Evolutionary conservation across 176 grass and related monocot species (phyloP), one percentile per base, ranked within the genome.

Genomic region (Triticum turgidum): DNA sequence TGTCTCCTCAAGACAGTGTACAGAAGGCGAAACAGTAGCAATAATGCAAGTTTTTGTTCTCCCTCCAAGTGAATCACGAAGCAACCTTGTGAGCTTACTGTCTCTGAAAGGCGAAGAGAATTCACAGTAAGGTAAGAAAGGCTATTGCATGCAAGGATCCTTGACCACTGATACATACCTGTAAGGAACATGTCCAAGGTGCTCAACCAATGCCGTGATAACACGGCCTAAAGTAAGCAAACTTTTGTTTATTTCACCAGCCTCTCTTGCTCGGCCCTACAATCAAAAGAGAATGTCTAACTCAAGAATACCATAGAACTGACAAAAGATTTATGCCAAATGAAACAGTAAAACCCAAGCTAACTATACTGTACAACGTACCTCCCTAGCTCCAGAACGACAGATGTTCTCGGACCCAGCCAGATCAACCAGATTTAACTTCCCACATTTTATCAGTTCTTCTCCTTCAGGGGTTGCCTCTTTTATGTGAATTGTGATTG

Each of bases 41-140:
- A 99, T 99, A 80, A 99, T 99, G 70, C 96, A 99, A 81, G 97
- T 99, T 65, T 99, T 99, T 14, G 97, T 99, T 84, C 97, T 99
- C 15, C 97, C 97, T 83, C 97, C 97, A 37, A 99, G 69, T 12
- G 97, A 99, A 84, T 99, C 97, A 54, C 97, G 92, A 32, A 99
- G 89, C 78, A 99, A 69, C 45, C 97, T 93, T 70, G 97, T 99
- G 44, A 99, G 89, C 42, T 99, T 99, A 65, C 97, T 99, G 24
- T 99, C 97, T 80, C 97, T 99, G 97, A 83, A 89, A 85, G 82
- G 84, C 61, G 14, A 77, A 44, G 65, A 80, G 38, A 85, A 85
- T 73, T 76, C 73, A 22, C 37, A 80, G 20, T 58, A 85, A 80
- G 56, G 66, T 82, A 65, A 49, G 44, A 79, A 56, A 79, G n/a